Conservation (phyloP, 768 basidiomycete species). For the Naganishia friedmannii region DNA sequence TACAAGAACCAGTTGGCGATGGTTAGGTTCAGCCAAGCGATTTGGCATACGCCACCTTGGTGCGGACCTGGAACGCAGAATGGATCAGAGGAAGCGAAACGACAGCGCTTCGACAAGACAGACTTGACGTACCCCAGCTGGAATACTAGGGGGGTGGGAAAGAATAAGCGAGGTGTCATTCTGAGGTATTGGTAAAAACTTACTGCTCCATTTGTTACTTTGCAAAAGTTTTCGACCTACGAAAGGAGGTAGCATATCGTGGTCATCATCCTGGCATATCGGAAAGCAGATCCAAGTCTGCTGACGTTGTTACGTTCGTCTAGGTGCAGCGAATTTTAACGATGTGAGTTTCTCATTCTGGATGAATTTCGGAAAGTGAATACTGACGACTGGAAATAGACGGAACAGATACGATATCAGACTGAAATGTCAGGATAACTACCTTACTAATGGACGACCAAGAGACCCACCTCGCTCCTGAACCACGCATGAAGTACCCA, state of each 20-base stretch:
- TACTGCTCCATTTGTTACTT: slow-evolving; percentile 3
- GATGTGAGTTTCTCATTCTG: neutral
- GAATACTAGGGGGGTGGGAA: neutral
- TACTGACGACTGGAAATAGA: slow-evolving; percentile 17
- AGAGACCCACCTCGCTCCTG: neutral
- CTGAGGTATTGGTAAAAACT: neutral
- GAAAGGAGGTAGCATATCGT: neutral
- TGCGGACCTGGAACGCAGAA: slow-evolving; percentile 22
- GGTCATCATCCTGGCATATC: neutral
- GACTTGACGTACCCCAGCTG: slow-evolving; percentile 1
- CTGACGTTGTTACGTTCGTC: slow-evolving; percentile 15
- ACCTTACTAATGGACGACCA: neutral
- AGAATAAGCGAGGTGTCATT: neutral
- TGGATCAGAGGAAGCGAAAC: neutral
- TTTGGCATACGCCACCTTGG: slow-evolving; percentile 31
- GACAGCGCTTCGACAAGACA: too few relatives aligned
- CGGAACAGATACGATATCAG: neutral
- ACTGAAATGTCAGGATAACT: too few relatives aligned
- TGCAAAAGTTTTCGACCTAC: slow-evolving; percentile 20
- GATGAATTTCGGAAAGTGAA: neutral
- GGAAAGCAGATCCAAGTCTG: neutral
- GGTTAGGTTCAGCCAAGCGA: slow-evolving; percentile 31
- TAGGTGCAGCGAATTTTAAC: neutral
- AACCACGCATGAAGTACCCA: neutral
- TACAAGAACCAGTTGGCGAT: slow-evolving; percentile 38